Evolutionary conservation across 495 filamentous ascomycete genomes (phyloP).

Genomic region (Penicillium silybi): DNA sequence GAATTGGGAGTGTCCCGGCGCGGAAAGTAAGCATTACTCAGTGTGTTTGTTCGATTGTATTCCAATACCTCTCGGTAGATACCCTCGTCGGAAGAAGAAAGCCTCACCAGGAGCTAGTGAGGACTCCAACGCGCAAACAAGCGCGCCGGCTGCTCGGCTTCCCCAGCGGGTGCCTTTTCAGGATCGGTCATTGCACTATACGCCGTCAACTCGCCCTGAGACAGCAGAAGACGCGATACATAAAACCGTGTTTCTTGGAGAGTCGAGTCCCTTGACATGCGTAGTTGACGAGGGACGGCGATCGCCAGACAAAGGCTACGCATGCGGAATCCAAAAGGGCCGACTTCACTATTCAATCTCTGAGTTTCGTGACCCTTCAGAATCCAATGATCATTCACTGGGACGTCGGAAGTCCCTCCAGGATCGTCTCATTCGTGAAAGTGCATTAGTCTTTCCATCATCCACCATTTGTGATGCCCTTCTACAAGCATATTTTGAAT

Average conservation of each 20-base stretch:
- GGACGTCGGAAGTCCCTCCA: constrained; percentile 17
- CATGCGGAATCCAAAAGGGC: constrained; percentile 20
- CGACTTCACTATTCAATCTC: constrained; percentile 36
- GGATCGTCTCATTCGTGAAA: constrained; percentile 30
- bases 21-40: constrained; percentile 33
- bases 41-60: background rate
- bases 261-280: constrained; percentile 40
- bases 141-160: background rate
- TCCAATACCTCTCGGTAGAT: constrained; percentile 15
- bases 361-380: constrained; percentile 10
- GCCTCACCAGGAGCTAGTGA: constrained; percentile 1
- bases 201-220: constrained; percentile 5
- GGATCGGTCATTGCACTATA: constrained; percentile 4
- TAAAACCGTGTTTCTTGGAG: constrained; percentile 39
- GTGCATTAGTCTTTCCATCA: constrained; percentile 36
- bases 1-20: constrained; percentile 42
- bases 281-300: constrained; percentile 35
- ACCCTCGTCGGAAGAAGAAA: constrained; percentile 26
- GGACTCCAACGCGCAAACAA: background rate
- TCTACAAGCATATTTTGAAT: constrained; percentile 40
- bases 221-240: constrained; percentile 14
- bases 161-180: background rate
- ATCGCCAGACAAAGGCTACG: constrained; percentile 28
- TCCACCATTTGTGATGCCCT: constrained; percentile 27
- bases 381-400: constrained; percentile 12